phyloP scores from a whole-genome alignment of 805 yeast species.

The Phaffomyces antillensis region DNA sequence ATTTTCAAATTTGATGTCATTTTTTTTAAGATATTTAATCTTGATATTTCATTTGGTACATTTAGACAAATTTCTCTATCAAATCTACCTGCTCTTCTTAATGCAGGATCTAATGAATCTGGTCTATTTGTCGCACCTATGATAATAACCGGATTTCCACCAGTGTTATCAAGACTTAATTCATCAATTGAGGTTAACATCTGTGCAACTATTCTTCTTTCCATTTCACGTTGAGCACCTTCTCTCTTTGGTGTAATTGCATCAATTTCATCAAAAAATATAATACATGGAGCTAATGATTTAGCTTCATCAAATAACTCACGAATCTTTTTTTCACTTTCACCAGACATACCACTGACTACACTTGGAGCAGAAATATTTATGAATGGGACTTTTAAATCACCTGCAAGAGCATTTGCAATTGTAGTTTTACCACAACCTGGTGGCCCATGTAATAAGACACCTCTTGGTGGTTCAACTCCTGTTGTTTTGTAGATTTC shows the following conservation, averaged over 20 bases:
- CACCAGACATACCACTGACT: slow-evolving; percentile 99
- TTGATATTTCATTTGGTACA: slow-evolving; percentile 86
- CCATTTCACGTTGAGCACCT: slow-evolving; percentile 98
- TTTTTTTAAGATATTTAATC: slow-evolving; percentile 67
- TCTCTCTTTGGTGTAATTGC: slow-evolving; percentile 98
- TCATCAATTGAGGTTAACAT: slow-evolving; percentile 93
- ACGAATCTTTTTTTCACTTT: slow-evolving; percentile 87
- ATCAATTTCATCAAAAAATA: slow-evolving; percentile 94
- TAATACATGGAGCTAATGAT: slow-evolving; percentile 80
- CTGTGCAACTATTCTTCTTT: slow-evolving; percentile 93
- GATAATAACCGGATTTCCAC: slow-evolving; percentile 87
- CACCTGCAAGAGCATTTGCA: slow-evolving; percentile 95
- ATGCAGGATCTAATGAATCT: slow-evolving; percentile 88
- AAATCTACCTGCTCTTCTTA: slow-evolving; percentile 94
- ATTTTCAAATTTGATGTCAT: slow-evolving; percentile 64
- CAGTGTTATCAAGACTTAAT: slow-evolving; percentile 77
- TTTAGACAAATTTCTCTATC: slow-evolving; percentile 90
- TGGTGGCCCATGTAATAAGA: slow-evolving; percentile 94
- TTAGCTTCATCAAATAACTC: slow-evolving; percentile 93
- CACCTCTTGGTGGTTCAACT: slow-evolving; percentile 92
- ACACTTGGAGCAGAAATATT: slow-evolving; percentile 91
- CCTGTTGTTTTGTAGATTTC: slow-evolving; percentile 85
- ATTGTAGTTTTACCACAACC: slow-evolving; percentile 98
- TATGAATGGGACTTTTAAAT: slow-evolving; percentile 86
- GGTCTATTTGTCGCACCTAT: slow-evolving; percentile 98